Percentiles rank a stretch among this genome's conserved stretches.
Conservation (phyloP, 2,329 filamentous ascomycete genomes). For the Paecilomyces fulvus region DNA sequence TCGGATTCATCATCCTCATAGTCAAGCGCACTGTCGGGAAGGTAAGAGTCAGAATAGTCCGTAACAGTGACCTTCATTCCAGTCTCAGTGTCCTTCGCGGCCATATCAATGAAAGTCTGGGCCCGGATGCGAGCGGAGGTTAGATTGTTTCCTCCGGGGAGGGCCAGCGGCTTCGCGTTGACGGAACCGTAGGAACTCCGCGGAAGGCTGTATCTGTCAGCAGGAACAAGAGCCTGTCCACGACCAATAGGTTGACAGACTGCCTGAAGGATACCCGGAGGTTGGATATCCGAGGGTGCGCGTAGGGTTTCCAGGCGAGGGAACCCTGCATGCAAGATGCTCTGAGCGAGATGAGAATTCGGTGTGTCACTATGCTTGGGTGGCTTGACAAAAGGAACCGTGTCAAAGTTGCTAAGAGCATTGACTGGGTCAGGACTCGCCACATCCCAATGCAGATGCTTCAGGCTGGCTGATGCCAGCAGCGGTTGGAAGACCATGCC, state of each 20-base stretch:
- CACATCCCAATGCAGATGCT: slow-evolving; percentile 50
- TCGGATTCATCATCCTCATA: slow-evolving; percentile 21
- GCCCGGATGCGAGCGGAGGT: slow-evolving; percentile 37
- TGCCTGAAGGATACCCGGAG: slow-evolving; percentile 34
- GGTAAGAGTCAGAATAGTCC: slow-evolving; percentile 31
- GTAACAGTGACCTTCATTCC: slow-evolving; percentile 34
- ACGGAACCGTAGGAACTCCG: slow-evolving; percentile 36
- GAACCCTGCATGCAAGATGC: slow-evolving; percentile 35
- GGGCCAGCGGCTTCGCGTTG: slow-evolving; percentile 29
- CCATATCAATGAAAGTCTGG: slow-evolving; percentile 37
- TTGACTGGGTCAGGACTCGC: slow-evolving; percentile 29
- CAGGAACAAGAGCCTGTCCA: slow-evolving; percentile 30
- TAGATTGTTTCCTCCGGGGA: slow-evolving; percentile 36
- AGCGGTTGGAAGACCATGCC: slow-evolving; percentile 39
- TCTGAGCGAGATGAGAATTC: slow-evolving; percentile 36
- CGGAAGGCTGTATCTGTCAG: slow-evolving; percentile 33
- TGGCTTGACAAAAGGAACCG: slow-evolving; percentile 26
- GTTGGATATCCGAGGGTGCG: slow-evolving; percentile 37
- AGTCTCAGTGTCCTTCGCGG: slow-evolving; percentile 30
- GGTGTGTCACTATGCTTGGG: slow-evolving; percentile 26
- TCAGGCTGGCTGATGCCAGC: slow-evolving; percentile 42
- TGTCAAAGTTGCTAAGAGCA: slow-evolving; percentile 30
- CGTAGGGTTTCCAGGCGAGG: slow-evolving; percentile 32
- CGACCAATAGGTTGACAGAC: slow-evolving; percentile 33
- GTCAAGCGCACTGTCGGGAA: slow-evolving; percentile 25